Base-by-base conservation (phyloP, 176 grass and related monocot genomes). In the Carex myosuroides region DNA sequence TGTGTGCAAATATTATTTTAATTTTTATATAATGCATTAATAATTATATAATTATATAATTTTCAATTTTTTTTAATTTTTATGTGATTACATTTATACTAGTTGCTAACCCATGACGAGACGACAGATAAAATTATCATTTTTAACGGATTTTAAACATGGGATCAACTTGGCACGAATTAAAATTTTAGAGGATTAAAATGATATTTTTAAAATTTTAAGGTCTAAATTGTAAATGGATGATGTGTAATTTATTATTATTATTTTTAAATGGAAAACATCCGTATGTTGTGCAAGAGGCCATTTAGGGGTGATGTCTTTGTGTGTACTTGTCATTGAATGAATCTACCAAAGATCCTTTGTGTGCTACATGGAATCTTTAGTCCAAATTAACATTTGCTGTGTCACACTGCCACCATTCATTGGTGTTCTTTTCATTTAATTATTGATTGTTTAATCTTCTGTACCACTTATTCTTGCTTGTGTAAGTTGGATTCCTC, bases 281-380 rank as follows among this genome's bases (percentile, higher is more conserved):
- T 30, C 73, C 24, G 13, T 77, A 16, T 12, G 73, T 24, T 56
- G 8, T 77, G 11, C 48, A 56, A 77, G 24, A 52, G 42, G 80
- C 79, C 78, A 81, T 64, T 81, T 64, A 16, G 18, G 20, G n/a
- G 1, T 46, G 18, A 66, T 53, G 30, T 52, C 39, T 30, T 32
- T 33, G 41, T 33, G 41, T 63, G 44, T 53, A 69, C 22, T 55
- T 66, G 81, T 6, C 64, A 85, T 41, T 72, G 77, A 73, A 74
- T 92, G 90, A 92, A 94, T 92, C 88, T 88, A 79, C 81, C 90
- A 87, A 83, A 89, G 90, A 85, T 83, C 85, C 85, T 86, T 69
- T 64, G 42, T 39, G 86, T 94, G 93, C 88, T 88, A 87, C 87
- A 92, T 88, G 88, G 93, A 95, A 92, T 92, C 88, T 68, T 56